Base-by-base conservation (phyloP, 805 yeast species). In the Myxozyma melibiosi region DNA sequence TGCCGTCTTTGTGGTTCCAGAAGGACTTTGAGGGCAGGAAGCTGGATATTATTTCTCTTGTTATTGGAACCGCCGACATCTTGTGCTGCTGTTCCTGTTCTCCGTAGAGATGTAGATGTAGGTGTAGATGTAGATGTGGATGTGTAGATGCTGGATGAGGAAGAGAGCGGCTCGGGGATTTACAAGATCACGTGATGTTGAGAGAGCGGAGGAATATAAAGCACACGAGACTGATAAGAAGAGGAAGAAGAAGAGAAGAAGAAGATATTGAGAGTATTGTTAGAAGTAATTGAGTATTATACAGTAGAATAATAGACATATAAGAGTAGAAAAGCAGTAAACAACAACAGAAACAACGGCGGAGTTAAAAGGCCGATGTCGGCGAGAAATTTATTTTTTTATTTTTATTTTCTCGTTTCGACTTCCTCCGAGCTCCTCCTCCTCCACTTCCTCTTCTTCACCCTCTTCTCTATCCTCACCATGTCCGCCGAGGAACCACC, bases 21-120 rank as follows among this genome's bases (percentile, higher is more conserved):
- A 84, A 80, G 20, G 77, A 71, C 67, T 86, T 85, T 25, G 75
- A 73, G 49, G 76, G 79, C 67, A 57, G 66, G 63, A 71, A 77
- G 40, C 58, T 49, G 37, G 47, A 16, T 16, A 65, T 27, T 3
- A 63, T 24, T 8, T 63, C 67, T 22, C 60, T 27, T 13, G 65
- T 46, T 5, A 65, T 40, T 11, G 53, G 37, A 3, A 44, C 51
- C 4, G 61, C 13, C 33, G 51, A 13, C 60, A 55, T 58, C 27
- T 3, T 50, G 20, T 31, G 16, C 9, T 7, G 8, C 8, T 38
- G 13, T n/a, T 8, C 11, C 13, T 9, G 6, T 34, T 37, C 18
- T 22, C 33, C 30, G 24, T 25, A 5, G 16, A 40, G 18, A 40
- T 22, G 11, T 8, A 18, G 13, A 24, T 9, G 30, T 16, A 9